Evolutionary conservation across 1,284 basidiomycete genomes (phyloP).

Genomic region (Fomitopsis betulina): DNA sequence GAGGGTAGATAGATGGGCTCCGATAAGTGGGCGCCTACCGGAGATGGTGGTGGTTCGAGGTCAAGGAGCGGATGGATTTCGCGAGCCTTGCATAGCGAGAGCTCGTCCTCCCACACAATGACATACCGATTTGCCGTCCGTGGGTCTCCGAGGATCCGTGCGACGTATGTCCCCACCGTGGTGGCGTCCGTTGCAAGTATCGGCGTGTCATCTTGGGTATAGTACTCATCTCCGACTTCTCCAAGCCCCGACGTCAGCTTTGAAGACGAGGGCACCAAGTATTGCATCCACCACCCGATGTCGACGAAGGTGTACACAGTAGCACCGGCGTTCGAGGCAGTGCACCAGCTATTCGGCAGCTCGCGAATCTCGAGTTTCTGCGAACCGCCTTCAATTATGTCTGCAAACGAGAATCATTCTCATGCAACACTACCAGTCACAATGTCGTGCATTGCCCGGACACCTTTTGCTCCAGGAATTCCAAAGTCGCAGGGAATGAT

Average conservation of each 20-base stretch:
- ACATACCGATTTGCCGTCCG: slow-evolving; percentile 24
- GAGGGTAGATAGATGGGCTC: too few relatives aligned
- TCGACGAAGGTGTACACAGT: slow-evolving; percentile 20
- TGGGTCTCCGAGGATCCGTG: slow-evolving; percentile 19
- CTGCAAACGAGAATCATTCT: too few relatives aligned
- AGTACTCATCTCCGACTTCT: background rate
- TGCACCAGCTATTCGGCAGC: slow-evolving; percentile 13
- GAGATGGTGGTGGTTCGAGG: too few relatives aligned
- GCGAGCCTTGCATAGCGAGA: slow-evolving; percentile 13
- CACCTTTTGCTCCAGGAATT: slow-evolving; percentile 11
- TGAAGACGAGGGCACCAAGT: slow-evolving; percentile 8
- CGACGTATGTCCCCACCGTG: slow-evolving; percentile 19
- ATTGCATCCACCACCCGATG: slow-evolving; percentile 25
- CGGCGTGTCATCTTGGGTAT: slow-evolving; percentile 11
- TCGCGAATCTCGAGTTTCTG: slow-evolving; percentile 20
- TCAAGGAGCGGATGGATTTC: too few relatives aligned
- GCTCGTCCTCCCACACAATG: slow-evolving; percentile 24
- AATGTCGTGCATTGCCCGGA: slow-evolving; percentile 4
- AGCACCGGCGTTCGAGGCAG: background rate
- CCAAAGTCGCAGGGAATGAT: slow-evolving; percentile 17
- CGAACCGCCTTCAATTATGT: too few relatives aligned
- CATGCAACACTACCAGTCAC: too few relatives aligned
- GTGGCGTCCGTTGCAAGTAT: slow-evolving; percentile 13
- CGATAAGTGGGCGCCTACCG: too few relatives aligned
- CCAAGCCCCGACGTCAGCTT: background rate